Percentiles rank a stretch among this genome's conserved stretches.
Conservation (phyloP, 2,329 filamentous ascomycete species). For the Paecilomyces sp. region DNA sequence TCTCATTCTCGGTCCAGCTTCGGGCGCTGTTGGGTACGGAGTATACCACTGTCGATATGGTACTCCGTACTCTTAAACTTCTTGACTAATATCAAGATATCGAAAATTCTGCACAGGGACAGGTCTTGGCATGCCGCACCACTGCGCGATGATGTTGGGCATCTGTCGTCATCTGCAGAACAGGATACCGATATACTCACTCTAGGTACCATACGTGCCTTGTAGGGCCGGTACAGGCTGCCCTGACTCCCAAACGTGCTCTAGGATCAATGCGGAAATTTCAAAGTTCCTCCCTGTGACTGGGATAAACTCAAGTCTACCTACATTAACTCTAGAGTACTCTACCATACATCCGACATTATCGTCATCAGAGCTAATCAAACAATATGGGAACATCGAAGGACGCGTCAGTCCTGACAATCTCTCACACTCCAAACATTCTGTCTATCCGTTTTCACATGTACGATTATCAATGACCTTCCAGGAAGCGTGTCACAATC, state of each 20-base stretch:
- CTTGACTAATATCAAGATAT: neutral
- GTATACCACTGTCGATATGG: no score
- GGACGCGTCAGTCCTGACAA: neutral
- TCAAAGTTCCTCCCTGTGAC: neutral
- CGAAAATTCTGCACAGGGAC: neutral
- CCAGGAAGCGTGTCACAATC: constrained; percentile 53
- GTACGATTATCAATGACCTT: neutral
- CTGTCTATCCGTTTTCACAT: neutral
- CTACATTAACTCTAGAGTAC: neutral
- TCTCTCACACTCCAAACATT: neutral
- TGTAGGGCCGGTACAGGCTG: neutral
- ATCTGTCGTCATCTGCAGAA: neutral
- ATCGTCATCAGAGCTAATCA: neutral
- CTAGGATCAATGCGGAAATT: neutral
- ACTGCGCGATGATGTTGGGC: neutral
- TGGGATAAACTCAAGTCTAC: no score
- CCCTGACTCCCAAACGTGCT: neutral
- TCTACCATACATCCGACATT: neutral
- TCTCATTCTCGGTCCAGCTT: neutral
- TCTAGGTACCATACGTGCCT: neutral
- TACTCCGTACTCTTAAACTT: no score
- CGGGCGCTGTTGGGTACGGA: no score
- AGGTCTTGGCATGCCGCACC: neutral
- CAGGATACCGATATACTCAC: neutral
- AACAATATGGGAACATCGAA: neutral